phyloP scores from a whole-genome alignment of 257 asterid genomes.

The Apocynum venetum region DNA sequence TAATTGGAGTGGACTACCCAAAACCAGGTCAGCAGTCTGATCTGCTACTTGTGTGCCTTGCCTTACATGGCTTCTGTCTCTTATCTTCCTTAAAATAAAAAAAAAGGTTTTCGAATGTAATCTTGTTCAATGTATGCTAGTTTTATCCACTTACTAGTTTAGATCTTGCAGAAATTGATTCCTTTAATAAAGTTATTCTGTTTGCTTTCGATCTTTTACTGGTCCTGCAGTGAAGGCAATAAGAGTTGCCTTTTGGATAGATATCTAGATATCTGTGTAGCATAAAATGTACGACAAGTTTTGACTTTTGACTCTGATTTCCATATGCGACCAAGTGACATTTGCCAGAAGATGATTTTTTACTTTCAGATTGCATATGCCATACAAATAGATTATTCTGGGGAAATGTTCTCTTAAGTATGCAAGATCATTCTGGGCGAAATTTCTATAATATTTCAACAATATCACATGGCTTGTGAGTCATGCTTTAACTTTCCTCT shows the following conservation, averaged over 20 bases:
- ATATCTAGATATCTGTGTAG: background rate
- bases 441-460: background rate
- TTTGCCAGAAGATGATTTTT: background rate
- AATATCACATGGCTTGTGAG: background rate
- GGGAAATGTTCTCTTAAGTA: background rate
- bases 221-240: background rate
- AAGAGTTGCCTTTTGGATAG: background rate
- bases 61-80: background rate
- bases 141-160: background rate
- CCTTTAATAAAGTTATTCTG: too few species aligned
- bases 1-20: constrained; percentile 89
- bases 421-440: background rate
- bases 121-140: background rate
- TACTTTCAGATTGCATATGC: background rate
- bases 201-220: background rate
- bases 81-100: background rate
- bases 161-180: too few species aligned
- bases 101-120: background rate
- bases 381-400: background rate
- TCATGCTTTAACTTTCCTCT: background rate
- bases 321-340: background rate
- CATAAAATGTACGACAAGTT: background rate
- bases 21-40: constrained; percentile 63
- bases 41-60: background rate
- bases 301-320: too few species aligned